These are phyloP conservation scores for Aegilops bicornis DNA, from an alignment of 176 grass and related monocot genomes.

Conservation along the genomic window DNA sequence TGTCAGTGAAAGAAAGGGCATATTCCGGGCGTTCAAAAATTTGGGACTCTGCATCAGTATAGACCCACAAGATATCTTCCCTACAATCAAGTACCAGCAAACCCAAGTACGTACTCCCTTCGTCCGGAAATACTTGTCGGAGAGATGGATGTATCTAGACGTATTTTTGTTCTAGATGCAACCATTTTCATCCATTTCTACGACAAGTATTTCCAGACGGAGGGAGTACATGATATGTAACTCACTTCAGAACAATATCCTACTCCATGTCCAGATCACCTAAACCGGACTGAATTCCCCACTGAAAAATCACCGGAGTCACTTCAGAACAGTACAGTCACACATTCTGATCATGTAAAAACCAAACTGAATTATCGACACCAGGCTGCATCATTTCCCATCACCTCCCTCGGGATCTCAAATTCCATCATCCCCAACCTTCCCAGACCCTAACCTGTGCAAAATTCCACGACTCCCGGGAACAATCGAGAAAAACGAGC, in stretches of 20 bases:
- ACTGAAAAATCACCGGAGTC: not conserved
- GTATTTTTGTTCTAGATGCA: too few relatives aligned
- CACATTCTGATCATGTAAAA: not conserved
- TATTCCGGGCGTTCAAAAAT: not conserved
- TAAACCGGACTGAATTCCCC: not conserved
- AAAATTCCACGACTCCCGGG: not conserved
- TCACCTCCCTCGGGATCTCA: not conserved
- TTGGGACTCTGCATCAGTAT: too few relatives aligned
- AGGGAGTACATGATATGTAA: not conserved
- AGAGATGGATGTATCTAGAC: too few relatives aligned
- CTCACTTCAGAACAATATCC: not conserved
- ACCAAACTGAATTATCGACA: not conserved
- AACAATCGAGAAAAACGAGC: too few relatives aligned
- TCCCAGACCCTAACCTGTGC: not conserved
- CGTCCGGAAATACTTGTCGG: too few relatives aligned
- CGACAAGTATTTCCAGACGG: too few relatives aligned
- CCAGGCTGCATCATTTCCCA: not conserved
- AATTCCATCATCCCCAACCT: not conserved
- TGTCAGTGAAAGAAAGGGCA: not conserved
- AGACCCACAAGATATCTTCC: too few relatives aligned
- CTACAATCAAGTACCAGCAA: too few relatives aligned
- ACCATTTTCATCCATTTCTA: too few relatives aligned
- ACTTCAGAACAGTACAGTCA: not conserved
- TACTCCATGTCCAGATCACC: not conserved
- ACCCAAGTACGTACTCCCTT: too few relatives aligned